Base-by-base conservation (phyloP, 768 basidiomycete genomes). In the Boletus edulis region DNA sequence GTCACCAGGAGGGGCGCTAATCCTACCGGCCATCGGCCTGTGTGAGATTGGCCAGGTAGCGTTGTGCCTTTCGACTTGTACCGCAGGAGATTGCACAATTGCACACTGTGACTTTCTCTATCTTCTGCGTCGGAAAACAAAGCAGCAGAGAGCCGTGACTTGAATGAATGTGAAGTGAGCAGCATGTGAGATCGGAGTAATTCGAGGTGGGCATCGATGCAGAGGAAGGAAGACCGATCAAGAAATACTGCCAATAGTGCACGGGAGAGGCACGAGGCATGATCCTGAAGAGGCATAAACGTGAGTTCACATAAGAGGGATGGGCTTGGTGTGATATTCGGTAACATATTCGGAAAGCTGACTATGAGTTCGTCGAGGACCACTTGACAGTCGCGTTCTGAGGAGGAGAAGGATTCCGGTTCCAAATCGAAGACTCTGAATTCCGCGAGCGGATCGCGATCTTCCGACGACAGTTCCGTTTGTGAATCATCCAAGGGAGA, bases 161-260 rank as follows among this genome's bases (percentile, higher is more conserved):
- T 86, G 75, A 95, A 96, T 1, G 85, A 72, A 31, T 86, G 83
- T 0, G 85, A 82, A 2, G 87, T 83, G 44, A 94, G 73, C 15
- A 92, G 75, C 48, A 94, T 78, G 62, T 90, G 92, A 4, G 87
- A 87, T 18, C 87, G 83, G 39, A 93, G 75, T 43, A 93, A 76
- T 24, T 73, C 62, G 29, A 91, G 78, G 60, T 92, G 91, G 1
- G 82, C 74, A 45, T 78, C 81, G 37, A 94, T 75, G 59, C 86
- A 83, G 48, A 93, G 82, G n/a, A 79, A 78, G 9, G 82, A 82
- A 3, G 80, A 70, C 0, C 83, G 78, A 13, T 81, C 76, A 11
- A 94, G 76, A 66, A 94, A 84, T 9, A 89, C 74, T 1, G 75
- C 72, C 12, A 95, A 76, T 4, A 94, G 78, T 10, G 87, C 79